Base-by-base conservation (phyloP, 352 stramenopile genomes). In the Globisporangium iwayamae region DNA sequence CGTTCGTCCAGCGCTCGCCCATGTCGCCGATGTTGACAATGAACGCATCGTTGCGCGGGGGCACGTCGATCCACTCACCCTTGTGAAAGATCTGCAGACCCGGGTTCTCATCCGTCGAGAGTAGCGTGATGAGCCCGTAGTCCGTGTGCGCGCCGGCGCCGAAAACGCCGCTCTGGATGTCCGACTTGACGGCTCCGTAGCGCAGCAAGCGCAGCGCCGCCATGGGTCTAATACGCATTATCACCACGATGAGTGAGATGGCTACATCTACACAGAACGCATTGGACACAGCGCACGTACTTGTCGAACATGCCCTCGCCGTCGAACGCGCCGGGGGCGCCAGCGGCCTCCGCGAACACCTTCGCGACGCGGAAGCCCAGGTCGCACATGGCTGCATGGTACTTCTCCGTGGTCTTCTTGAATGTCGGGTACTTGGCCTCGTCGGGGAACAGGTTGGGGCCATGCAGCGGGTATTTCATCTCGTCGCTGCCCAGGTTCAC, bases 21-120 rank as follows among this genome's bases (percentile, higher is more conserved):
- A 92, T 87, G 62, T 92, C 83, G 55, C 83, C 83, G 47, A 92
- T 85, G 63, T 90, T 86, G 57, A 90, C 74, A 25, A 92, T 77
- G 57, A 86, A 88, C 8, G 81, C 75, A 56, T 89, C 76, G 13
- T 68, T 18, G 18, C 72, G 72, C 10, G 79, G 79, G 9, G 82
- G 79, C 36, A 91, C 79, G 53, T 87, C 72, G 58, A 91, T 55
- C 82, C 82, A 91, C 50, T 84, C 48, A 7, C 66, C 65, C 16
- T 85, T 34, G 66, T 84, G 62, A 22, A 73, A 75, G 62, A 91
- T 89, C 68, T 91, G 78, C 48, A 91, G 67, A 0, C 82, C 82
- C 9, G 76, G 66, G 30, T 74, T 85, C 4, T 67, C 65, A 43
- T 91, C 82, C 34, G 82, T 91, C 11, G 79, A 88, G 30, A 91